Conservation (phyloP, 2,329 filamentous ascomycete species). For the Sporothrix brunneoviolacea region DNA sequence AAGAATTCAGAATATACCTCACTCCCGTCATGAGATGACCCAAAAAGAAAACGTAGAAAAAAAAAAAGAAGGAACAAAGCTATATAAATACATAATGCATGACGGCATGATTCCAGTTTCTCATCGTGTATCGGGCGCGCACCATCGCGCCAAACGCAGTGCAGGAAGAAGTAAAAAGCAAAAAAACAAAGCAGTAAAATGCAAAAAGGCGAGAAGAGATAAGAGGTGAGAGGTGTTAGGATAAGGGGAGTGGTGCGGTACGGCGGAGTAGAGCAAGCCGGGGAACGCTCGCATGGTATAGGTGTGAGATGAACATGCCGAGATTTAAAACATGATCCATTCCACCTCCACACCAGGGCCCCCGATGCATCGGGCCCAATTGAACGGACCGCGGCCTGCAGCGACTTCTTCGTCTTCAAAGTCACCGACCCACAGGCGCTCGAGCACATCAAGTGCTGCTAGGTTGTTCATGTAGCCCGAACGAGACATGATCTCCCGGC, state of each 20-base stretch:
- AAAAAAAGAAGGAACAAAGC: not conserved
- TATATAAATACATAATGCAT: not conserved
- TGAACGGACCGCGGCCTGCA: slow-evolving; percentile 43
- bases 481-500: slow-evolving; percentile 77
- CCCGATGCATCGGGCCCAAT: slow-evolving; percentile 52
- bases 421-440: slow-evolving; percentile 70
- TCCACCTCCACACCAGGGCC: slow-evolving; percentile 52
- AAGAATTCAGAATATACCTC: not conserved
- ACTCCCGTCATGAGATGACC: not conserved
- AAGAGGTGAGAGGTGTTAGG: too few species aligned
- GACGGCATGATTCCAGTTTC: too few species aligned
- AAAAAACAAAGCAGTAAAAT: too few species aligned
- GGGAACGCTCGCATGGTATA: too few species aligned
- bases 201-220: too few species aligned
- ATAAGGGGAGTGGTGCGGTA: too few species aligned
- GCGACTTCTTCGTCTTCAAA: slow-evolving; percentile 32
- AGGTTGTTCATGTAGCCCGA: slow-evolving; percentile 93
- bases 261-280: too few species aligned
- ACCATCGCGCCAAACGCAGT: too few species aligned
- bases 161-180: too few species aligned
- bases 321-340: slow-evolving; percentile 59
- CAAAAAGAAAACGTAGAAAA: not conserved
- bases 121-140: too few species aligned
- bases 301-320: not conserved
- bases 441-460: slow-evolving; percentile 75